A percentile compares a stretch with the other conserved stretches of the same genome.
phyloP scores from a whole-genome alignment of 2,329 filamentous ascomycete genomes.

The Fusarium irregulare region DNA sequence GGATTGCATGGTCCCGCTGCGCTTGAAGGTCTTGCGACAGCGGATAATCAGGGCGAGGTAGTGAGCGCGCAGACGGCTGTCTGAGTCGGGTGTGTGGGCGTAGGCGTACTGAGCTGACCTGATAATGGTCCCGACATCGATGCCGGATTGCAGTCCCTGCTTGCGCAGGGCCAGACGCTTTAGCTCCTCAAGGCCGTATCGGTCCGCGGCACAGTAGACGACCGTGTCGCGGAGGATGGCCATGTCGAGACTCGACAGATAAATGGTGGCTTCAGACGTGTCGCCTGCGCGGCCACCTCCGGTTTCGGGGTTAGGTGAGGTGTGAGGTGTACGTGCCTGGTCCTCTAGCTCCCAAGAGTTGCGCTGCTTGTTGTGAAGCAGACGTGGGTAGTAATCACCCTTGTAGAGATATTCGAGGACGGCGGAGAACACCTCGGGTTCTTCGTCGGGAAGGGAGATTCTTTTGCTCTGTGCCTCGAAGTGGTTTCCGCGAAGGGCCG shows the following conservation, averaged over 20 bases:
- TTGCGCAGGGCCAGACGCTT: constrained; percentile 92
- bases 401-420: constrained; percentile 98
- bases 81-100: constrained; percentile 91
- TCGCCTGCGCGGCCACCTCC: constrained; percentile 58
- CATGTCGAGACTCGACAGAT: constrained; percentile 78
- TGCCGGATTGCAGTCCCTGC: constrained; percentile 92
- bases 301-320: constrained; percentile 64
- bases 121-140: constrained; percentile 91
- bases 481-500: constrained; percentile 77
- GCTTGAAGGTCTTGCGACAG: constrained; percentile 97
- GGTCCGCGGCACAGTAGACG: constrained; percentile 92
- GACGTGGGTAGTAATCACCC: constrained; percentile 91
- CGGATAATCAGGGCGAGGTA: constrained; percentile 98
- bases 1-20: constrained; percentile 97
- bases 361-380: constrained; percentile 86
- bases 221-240: constrained; percentile 90
- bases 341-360: constrained; percentile 93
- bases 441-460: constrained; percentile 78
- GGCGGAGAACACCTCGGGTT: constrained; percentile 92
- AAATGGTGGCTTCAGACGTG: constrained; percentile 69
- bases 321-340: constrained; percentile 55
- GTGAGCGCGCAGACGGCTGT: constrained; percentile 93
- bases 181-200: constrained; percentile 91
- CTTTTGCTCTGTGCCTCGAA: constrained; percentile 81
- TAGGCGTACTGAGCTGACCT: constrained; percentile 95